Evolutionary conservation across 2,329 filamentous ascomycete species (phyloP).

Genomic region (Dactylonectria estremocensis): DNA sequence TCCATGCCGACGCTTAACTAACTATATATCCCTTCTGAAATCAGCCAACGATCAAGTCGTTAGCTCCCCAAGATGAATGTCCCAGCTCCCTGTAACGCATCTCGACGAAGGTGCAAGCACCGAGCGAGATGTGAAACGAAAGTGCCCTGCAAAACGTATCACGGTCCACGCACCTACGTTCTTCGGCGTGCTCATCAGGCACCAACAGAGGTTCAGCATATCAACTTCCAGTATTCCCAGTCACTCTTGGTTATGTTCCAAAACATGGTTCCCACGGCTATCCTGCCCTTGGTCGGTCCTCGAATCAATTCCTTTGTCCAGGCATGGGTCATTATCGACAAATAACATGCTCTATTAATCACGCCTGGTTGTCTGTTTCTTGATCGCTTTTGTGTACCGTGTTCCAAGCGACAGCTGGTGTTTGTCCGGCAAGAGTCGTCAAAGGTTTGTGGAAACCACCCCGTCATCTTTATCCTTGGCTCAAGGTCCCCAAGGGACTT

Average conservation of each 20-base stretch:
- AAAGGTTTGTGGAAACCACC: neutral
- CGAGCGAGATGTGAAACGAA: neutral
- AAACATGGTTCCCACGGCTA: neutral
- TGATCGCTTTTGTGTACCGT: conserved; percentile 2
- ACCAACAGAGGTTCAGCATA: neutral
- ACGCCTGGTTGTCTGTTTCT: neutral
- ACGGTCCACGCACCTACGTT: neutral
- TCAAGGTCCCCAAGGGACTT: neutral
- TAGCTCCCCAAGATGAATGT: neutral
- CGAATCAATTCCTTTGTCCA: neutral
- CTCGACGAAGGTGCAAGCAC: neutral
- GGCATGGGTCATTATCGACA: neutral
- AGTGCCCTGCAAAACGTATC: neutral
- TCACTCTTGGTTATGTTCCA: neutral
- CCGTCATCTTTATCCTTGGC: neutral
- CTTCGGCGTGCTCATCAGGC: neutral
- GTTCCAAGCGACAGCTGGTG: conserved; percentile 5
- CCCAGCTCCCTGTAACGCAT: neutral
- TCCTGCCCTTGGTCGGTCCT: neutral
- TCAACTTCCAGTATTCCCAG: conserved; percentile 2
- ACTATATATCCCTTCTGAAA: neutral
- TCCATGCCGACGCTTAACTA: neutral
- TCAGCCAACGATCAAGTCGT: neutral
- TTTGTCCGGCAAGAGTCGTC: neutral
- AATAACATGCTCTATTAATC: neutral